Percentiles rank a stretch among this genome's conserved stretches.
These are phyloP conservation scores for Ustilago vetiveriae DNA, from an alignment of 1,284 basidiomycete species.

Conservation along the genomic window DNA sequence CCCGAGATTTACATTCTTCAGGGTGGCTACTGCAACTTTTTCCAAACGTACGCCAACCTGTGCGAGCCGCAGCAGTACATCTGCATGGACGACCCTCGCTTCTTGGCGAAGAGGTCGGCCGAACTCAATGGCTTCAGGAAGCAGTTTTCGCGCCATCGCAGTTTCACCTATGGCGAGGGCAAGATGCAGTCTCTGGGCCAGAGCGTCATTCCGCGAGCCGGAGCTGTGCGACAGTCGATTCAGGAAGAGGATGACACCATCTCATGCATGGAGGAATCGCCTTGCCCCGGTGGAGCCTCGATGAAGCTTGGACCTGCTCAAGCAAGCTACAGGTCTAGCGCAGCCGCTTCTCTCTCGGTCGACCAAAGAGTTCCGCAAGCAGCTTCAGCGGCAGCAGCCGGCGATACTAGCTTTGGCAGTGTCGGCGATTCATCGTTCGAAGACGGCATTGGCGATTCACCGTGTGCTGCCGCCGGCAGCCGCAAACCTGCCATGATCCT, in stretches of 20 bases:
- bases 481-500: slow-evolving; percentile 27
- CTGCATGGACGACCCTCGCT: slow-evolving; percentile 90
- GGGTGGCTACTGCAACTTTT: slow-evolving; percentile 93
- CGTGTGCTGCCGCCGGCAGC: slow-evolving; percentile 50
- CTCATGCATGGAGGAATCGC: slow-evolving; percentile 39
- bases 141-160: slow-evolving; percentile 70
- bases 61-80: slow-evolving; percentile 87
- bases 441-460: slow-evolving; percentile 52
- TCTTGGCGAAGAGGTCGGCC: slow-evolving; percentile 79
- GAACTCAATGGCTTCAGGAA: slow-evolving; percentile 88
- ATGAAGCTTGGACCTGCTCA: slow-evolving; percentile 1
- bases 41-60: slow-evolving; percentile 74
- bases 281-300: slow-evolving; percentile 18
- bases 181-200: slow-evolving; percentile 13
- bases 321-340: background rate
- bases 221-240: slow-evolving; percentile 22
- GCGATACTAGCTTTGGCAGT: slow-evolving; percentile 58
- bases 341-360: background rate
- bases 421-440: slow-evolving; percentile 62
- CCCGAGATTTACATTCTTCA: slow-evolving; percentile 97
- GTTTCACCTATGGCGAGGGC: slow-evolving; percentile 61
- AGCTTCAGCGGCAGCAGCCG: slow-evolving; percentile 6
- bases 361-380: background rate
- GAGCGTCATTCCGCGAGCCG: background rate
- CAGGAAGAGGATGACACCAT: slow-evolving; percentile 38